Evolutionary conservation across 495 filamentous ascomycete genomes (phyloP), one percentile per base, ranked within the genome.

Genomic region (Acidiella bohemica): DNA sequence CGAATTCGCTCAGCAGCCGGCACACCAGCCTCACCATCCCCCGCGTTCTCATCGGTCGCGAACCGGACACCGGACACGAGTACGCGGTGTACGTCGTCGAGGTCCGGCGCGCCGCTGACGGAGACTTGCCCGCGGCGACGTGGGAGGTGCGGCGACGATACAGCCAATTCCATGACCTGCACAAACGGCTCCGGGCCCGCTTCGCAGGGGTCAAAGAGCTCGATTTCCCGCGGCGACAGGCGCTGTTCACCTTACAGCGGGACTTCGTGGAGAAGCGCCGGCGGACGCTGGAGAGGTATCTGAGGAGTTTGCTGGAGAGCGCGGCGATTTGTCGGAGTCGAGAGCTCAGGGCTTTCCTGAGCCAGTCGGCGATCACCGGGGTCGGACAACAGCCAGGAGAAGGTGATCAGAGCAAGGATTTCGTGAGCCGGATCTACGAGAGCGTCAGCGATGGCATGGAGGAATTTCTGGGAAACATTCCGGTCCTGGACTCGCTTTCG

Each of bases 371-470:
- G 29, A 93, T 95, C 44, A 44, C 53, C 4, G 23, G 49, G 2
- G 44, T 51, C 16, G 50, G 53, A 17, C 68, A 67, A 26, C 59
- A 61, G 27, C 64, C 66, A 33, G 55, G 35, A 29, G 62, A 67
- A 27, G 70, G 70, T 35, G 77, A 84, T 52, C n/a, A n/a, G n/a
- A 75, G 77, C 32, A 83, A 82, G 47, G 92, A 96, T 55, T 82
- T 96, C 47, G 87, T 99, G 31, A 83, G 84, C 0, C 74, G 92
- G 12, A 77, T 99, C 31, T 96, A 96, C 62, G 88, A 88, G 58
- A 93, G 86, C 2, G 86, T 99, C 32, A 75, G 88, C 3, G 88
- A 96, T 55, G 92, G 90, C 23, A 93, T 96, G 86, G 92, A 99
- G 60, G 90, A 99, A 49, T 86, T 96, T 46, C 64, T 93, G 2